Base-by-base conservation (phyloP, 352 stramenopile species). In the Globisporangium apiculatum region DNA sequence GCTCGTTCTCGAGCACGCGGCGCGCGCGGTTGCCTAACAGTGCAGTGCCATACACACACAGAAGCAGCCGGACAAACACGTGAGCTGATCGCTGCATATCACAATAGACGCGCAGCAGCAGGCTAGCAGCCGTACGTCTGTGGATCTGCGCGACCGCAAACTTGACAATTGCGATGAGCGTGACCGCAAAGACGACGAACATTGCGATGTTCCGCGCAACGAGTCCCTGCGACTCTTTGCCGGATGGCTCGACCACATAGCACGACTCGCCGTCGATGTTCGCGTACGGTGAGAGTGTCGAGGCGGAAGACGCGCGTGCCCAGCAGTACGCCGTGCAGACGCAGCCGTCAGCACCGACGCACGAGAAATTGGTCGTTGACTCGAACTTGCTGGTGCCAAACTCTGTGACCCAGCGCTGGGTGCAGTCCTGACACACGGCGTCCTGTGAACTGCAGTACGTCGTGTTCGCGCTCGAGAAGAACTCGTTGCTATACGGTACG, bases 241-340 rank as follows among this genome's bases (percentile, higher is more conserved):
- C n/a, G 4, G 14, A 14, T 4, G n/a, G 0, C 42, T 17, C 42
- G 4, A 14, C 3, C 0, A 14, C 9, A n/a, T 7, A 11, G 15
- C 45, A 49, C 45, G 45, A 31, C 15, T 49, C n/a, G 45, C 45
- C 15, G n/a, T n/a, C 45, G 45, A 49, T n/a, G 24, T n/a, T 49
- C 14, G 11, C 18, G 1, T 24, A 24, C 18, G 18, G 18, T 24
- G 18, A 24, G 18, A 24, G 18, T 24, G 18, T 24, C 18, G 18
- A 24, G 18, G 18, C 18, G 18, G 18, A 24, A 24, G 18, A 24
- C 18, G 18, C 18, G 18, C 18, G 18, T 1, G 18, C 18, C 18
- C 18, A 24, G 18, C 75, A 85, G 17, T 60, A 57, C 0, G 67
- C 62, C 4, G 79, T 58, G 37, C 74, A 83, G 18, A 83, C 67